Evolutionary conservation across 2,329 filamentous ascomycete species (phyloP).

Genomic region (Cladosporium sp.): DNA sequence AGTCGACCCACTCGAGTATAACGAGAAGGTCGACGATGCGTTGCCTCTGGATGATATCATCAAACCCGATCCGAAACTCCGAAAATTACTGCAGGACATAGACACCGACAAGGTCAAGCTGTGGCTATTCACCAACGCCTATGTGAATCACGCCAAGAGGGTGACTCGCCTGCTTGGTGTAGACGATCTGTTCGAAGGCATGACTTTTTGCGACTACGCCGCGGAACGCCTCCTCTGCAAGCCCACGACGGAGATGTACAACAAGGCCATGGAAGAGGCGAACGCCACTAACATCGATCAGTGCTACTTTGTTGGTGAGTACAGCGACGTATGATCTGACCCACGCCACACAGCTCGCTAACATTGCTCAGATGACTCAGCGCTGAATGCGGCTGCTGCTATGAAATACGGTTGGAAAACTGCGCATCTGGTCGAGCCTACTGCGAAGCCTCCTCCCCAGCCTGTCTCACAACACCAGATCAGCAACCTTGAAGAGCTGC

Average conservation of each 20-base stretch:
- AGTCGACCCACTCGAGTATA: slow-evolving; percentile 93
- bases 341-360: background rate
- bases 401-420: slow-evolving; percentile 80
- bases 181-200: slow-evolving; percentile 87
- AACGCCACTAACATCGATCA: slow-evolving; percentile 62
- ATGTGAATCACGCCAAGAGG: slow-evolving; percentile 78
- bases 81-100: slow-evolving; percentile 73
- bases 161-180: slow-evolving; percentile 78
- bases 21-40: slow-evolving; percentile 89
- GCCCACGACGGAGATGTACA: slow-evolving; percentile 75
- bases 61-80: slow-evolving; percentile 69
- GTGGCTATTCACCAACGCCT: slow-evolving; percentile 97
- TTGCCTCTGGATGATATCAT: slow-evolving; percentile 82
- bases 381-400: slow-evolving; percentile 73
- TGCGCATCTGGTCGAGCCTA: slow-evolving; percentile 79
- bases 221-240: slow-evolving; percentile 76
- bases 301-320: slow-evolving; percentile 90
- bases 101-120: slow-evolving; percentile 78
- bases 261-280: slow-evolving; percentile 84
- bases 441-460: slow-evolving; percentile 56
- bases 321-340: too few relatives aligned
- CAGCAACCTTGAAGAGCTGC: slow-evolving; percentile 68
- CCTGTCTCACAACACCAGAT: slow-evolving; percentile 69
- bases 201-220: slow-evolving; percentile 91
- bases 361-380: slow-evolving; percentile 68